Evolutionary conservation across 2,329 filamentous ascomycete species (phyloP), one percentile per base, ranked within the genome.

Genomic region (Xylariaceae sp.): DNA sequence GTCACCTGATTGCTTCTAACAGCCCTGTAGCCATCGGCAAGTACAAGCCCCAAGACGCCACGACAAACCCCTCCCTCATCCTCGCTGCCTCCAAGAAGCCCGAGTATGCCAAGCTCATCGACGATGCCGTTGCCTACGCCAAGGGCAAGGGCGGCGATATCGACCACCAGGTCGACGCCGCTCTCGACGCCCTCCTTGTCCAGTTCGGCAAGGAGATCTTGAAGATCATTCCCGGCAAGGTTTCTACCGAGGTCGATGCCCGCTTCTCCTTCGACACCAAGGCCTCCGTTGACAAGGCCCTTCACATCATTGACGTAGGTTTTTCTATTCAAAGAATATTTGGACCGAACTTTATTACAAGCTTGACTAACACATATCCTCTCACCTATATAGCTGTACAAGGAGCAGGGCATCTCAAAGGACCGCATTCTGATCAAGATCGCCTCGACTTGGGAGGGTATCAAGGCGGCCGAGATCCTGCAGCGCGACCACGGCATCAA

Each of bases 11-110:
- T n/a, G n/a, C 36, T 37, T 47, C 52, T 60, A 42, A 61, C 49
- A 40, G 10, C 41, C 29, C 25, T 38, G 69, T 74, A 83, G 91
- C 91, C 72, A 98, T 98, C 71, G 91, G 80, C 79, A 96, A 97
- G 80, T 98, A 98, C 85, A 95, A 95, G 84, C 93, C 93, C 57
- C 91, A 98, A 80, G 93, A 98, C 88, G 93, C 93, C 67, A 98
- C 93, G 71, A 98, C 93, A 77, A 98, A 98, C 84, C 93, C 93
- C 50, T 97, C 93, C 55, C 81, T 98, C 69, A 97, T 98, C 73
- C 86, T 98, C 68, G 92, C 91, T 59, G 93, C 93, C 55, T 91
- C 93, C 68, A 97, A 98, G 82, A 97, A 97, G 83, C 67, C 88
- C 68, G 91, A 96, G 73, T 97, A 97, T 72, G 89, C 88, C 65